Base-by-base conservation (phyloP, 768 basidiomycete species). In the Mycena kentingensis region DNA sequence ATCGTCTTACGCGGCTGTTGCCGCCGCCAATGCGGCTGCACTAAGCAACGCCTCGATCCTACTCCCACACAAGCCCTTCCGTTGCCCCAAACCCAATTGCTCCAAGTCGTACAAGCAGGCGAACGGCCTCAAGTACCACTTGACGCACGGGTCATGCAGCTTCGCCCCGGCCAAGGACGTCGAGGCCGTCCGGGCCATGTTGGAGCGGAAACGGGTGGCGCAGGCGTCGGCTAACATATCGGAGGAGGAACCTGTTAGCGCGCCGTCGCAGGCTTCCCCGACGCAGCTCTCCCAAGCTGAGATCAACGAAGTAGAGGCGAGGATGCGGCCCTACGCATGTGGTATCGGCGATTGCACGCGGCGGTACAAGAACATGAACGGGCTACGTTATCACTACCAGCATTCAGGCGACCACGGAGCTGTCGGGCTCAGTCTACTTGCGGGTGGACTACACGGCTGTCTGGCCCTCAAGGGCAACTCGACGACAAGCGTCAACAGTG, bases 301-400 rank as follows among this genome's bases (percentile, higher is more conserved):
- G 47, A 18, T 55, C 29, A 56, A 56, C 51, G 52, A 60, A 51
- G 54, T 60, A 15, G 93, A 95, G 72, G 79, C 85, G 51, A 73
- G 88, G 11, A 71, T 90, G 46, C 73, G 90, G 32, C 94, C 94
- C 3, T 98, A 90, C 65, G 89, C 90, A 0, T 98, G 94, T 61
- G 87, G 90, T 5, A 88, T 95, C 5, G 89, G 90, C 18, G 88
- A 90, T 59, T 91, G 90, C 62, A 78, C 81, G 67, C 81, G 95
- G 65, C 71, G 95, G 65, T 98, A 98, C 75, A 94, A 98, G 81
- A 98, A 99, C 67, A 96, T 98, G 94, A 98, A 98, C 69, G 96
- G 96, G 0, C 73, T 98, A 56, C 73, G 90, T 63, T 98, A 98
- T 58, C 96, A 98, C 71, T 98, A 98, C 67, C 90, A 94, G 69